A percentile compares a stretch with the other conserved stretches of the same genome.
Evolutionary conservation across 352 stramenopile species (phyloP).

Genomic region (Globisporangium polare): DNA sequence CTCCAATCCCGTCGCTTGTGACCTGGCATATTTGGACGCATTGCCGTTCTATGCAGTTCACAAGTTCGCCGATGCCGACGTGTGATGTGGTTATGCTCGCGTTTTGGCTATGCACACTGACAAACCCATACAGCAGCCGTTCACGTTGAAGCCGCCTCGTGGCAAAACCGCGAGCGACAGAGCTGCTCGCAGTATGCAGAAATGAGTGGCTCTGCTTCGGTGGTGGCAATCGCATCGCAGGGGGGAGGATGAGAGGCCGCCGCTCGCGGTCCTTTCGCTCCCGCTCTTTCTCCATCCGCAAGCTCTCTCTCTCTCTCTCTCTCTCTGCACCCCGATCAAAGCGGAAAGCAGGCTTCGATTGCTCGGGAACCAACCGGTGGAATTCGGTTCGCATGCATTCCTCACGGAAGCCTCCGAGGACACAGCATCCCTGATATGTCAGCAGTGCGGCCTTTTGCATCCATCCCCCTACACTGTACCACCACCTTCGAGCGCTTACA

Average conservation of each 20-base stretch:
- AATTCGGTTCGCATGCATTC: not conserved
- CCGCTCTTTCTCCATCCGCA: not conserved
- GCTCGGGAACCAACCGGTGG: too few relatives aligned
- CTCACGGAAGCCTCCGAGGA: too few relatives aligned
- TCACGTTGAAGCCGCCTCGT: not conserved
- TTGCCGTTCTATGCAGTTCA: too few relatives aligned
- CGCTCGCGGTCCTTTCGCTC: not conserved
- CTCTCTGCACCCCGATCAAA: too few relatives aligned
- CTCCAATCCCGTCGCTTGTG: not conserved
- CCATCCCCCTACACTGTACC: not conserved
- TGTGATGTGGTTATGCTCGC: too few relatives aligned
- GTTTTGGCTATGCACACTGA: too few relatives aligned
- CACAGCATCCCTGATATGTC: not conserved
- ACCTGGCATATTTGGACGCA: too few relatives aligned
- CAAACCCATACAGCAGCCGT: too few relatives aligned
- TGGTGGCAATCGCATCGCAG: not conserved
- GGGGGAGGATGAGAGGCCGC: not conserved
- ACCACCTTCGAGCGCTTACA: not conserved
- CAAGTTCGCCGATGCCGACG: too few relatives aligned
- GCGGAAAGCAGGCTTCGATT: too few relatives aligned
- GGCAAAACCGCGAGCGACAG: not conserved
- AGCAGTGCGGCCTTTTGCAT: not conserved
- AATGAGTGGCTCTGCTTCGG: not conserved
- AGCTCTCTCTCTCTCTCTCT: too few relatives aligned
- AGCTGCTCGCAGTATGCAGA: conserved; percentile 1